A percentile compares a stretch with the other conserved stretches of the same genome.
These are phyloP conservation scores for Jimgerdemannia flammicorona DNA, from an alignment of 192 early-diverging fungal genomes.

Conservation along the genomic window DNA sequence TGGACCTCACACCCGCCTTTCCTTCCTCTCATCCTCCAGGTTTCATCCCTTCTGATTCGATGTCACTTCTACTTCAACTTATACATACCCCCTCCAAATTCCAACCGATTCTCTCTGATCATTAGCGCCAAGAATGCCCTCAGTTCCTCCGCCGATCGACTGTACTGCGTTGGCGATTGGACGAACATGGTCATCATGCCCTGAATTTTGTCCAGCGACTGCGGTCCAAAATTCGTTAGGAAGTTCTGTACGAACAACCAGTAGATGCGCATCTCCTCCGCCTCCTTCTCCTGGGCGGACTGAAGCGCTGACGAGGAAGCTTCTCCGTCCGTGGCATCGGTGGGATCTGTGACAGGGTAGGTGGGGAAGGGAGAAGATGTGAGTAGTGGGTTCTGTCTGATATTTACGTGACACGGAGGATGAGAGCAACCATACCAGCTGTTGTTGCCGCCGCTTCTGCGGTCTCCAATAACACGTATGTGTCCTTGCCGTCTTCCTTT, in stretches of 20 bases:
- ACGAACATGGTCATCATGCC: constrained; percentile 49
- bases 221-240: constrained; percentile 51
- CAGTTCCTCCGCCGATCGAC: constrained; percentile 28
- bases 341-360: too few relatives aligned
- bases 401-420: too few relatives aligned
- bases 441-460: background rate
- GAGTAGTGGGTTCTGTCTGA: too few relatives aligned
- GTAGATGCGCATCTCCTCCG: constrained; percentile 42
- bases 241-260: constrained; percentile 51
- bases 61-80: constrained; percentile 13
- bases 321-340: background rate
- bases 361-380: too few relatives aligned
- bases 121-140: constrained; percentile 39
- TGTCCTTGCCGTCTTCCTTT: background rate
- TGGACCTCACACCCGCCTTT: too few relatives aligned
- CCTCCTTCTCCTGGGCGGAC: constrained; percentile 13
- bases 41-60: too few relatives aligned
- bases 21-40: too few relatives aligned
- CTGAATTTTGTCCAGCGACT: constrained; percentile 49
- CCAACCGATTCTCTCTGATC: constrained; percentile 44
- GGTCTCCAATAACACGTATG: background rate
- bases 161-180: constrained; percentile 34
- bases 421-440: background rate
- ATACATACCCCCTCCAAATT: constrained; percentile 40
- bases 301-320: constrained; percentile 1